Conservation (phyloP, 2,329 filamentous ascomycete genomes). For the Trematosphaeria pertusa region DNA sequence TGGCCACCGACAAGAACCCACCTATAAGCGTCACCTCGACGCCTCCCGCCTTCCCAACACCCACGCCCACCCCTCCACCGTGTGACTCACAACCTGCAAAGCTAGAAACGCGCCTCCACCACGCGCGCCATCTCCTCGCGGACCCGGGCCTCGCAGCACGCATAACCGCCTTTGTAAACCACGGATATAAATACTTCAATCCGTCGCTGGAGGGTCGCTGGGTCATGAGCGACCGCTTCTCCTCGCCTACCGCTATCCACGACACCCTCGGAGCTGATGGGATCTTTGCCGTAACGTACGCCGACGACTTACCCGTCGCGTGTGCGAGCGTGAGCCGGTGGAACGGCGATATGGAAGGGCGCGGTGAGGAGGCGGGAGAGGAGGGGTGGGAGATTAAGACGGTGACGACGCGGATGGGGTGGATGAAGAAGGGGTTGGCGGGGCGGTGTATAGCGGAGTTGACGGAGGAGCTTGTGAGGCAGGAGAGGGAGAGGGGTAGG, state of each 20-base stretch:
- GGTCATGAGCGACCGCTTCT: conserved; percentile 3
- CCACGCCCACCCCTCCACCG: neutral
- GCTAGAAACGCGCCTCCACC: neutral
- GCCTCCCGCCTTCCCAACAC: neutral
- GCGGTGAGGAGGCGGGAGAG: neutral
- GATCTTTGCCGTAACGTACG: neutral
- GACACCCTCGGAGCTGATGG: conserved; percentile 1
- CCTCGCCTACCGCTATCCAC: neutral
- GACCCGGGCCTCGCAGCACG: neutral
- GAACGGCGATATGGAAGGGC: conserved; percentile 2
- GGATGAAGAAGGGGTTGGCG: conserved; percentile 1
- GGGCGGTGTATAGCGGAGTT: conserved; percentile 2
- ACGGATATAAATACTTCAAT: neutral
- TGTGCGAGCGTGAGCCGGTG: conserved; percentile 3
- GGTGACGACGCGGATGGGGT: conserved; percentile 3
- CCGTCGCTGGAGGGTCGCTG: neutral
- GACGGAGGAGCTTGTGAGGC: neutral
- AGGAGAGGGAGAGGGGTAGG: conserved; percentile 1
- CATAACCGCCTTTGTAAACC: conserved; percentile 1
- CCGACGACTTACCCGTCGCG: neutral
- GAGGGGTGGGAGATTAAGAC: conserved; percentile 11
- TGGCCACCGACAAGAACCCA: no score
- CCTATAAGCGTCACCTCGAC: no score
- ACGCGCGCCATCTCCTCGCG: neutral
- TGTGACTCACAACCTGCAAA: neutral